phyloP scores from a whole-genome alignment of 2,329 filamentous ascomycete genomes.

The Pestalotiopsis sp. region DNA sequence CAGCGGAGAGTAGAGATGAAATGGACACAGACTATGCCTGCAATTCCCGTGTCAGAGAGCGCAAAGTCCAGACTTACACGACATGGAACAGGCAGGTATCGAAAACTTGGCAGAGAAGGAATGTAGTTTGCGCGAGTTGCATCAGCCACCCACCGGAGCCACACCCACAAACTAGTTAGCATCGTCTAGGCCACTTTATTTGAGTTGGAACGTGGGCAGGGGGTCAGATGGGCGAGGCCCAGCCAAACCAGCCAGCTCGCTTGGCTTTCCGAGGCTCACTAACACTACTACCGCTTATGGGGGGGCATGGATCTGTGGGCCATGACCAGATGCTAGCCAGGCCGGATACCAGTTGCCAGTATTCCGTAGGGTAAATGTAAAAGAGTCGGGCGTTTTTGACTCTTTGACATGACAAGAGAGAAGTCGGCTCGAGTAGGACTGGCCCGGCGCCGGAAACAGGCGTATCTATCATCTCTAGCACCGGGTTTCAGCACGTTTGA shows the following conservation, averaged over 20 bases:
- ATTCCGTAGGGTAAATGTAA: too few relatives aligned
- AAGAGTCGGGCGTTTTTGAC: too few relatives aligned
- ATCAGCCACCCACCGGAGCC: constrained; percentile 14
- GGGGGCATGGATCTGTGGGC: not conserved
- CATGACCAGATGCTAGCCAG: not conserved
- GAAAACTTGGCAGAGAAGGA: constrained; percentile 4
- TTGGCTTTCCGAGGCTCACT: not conserved
- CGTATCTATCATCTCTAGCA: not conserved
- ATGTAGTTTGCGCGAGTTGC: not conserved
- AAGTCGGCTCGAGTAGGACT: too few relatives aligned
- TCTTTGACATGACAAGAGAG: too few relatives aligned
- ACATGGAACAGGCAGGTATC: constrained; percentile 12
- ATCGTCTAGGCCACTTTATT: constrained; percentile 1
- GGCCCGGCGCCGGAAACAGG: not conserved
- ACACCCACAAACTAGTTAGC: constrained; percentile 8
- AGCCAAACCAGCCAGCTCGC: not conserved
- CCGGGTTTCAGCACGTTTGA: not conserved
- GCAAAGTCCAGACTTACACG: constrained; percentile 10
- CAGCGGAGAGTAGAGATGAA: not conserved
- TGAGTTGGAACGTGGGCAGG: constrained; percentile 1
- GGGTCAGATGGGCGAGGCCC: not conserved
- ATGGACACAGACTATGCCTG: constrained; percentile 1
- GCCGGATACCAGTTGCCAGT: not conserved
- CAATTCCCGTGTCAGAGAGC: not conserved
- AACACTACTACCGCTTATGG: not conserved